Evolutionary conservation across 1,139 yeast species (phyloP).

Genomic region (Arxiozyma slooffiae): DNA sequence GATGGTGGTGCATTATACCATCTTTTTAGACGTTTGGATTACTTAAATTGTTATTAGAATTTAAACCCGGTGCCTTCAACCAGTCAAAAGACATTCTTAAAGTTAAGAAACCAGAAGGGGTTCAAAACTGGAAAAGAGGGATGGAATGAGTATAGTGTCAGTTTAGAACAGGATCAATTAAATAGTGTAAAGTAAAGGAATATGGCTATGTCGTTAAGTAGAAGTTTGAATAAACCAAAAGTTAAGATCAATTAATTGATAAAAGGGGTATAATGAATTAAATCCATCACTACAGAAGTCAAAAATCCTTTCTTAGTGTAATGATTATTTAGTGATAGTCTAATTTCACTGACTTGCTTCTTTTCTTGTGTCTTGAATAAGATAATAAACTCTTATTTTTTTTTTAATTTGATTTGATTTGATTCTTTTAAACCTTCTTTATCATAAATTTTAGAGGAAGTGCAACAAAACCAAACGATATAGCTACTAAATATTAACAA

Average conservation of each 20-base stretch:
- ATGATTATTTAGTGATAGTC: background rate
- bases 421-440: background rate
- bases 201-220: background rate
- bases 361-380: too few species aligned
- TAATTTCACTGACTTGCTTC: background rate
- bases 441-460: too few species aligned
- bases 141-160: background rate
- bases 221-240: too few species aligned
- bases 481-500: background rate
- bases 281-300: background rate
- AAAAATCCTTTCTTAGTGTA: too few species aligned
- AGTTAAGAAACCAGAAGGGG: background rate
- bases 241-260: too few species aligned
- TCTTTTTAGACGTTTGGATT: conserved; percentile 10
- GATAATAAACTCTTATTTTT: background rate
- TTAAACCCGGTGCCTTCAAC: conserved; percentile 28
- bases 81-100: conserved; percentile 29
- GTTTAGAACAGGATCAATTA: background rate
- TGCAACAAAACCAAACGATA: background rate
- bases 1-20: conserved; percentile 19
- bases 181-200: background rate
- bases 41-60: conserved; percentile 3
- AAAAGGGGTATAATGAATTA: background rate
- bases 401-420: background rate
- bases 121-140: background rate